Evolutionary conservation across 2,329 filamentous ascomycete species (phyloP), one percentile per base, ranked within the genome.

Genomic region (Emmonsiellopsis sp.): DNA sequence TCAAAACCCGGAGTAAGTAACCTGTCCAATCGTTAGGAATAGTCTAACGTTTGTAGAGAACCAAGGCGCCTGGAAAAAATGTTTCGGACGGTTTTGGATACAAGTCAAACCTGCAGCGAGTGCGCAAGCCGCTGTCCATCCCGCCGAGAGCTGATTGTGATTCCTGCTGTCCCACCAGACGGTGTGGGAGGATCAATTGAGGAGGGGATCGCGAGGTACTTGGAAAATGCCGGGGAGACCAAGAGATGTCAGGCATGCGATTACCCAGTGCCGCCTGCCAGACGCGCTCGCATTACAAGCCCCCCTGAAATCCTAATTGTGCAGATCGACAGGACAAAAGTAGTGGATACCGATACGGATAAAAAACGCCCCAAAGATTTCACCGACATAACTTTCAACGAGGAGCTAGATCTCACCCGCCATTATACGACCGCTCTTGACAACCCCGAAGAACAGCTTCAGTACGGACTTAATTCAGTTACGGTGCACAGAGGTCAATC

Each of bases 221-320:
- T 45, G 5, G 43, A 45, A 45, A 45, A 15, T 32, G 26, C 5
- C 16, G 20, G 16, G 7, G 7, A 31, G 43, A 31, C n/a, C 8
- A 13, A 45, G 43, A n/a, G 30, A 7, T 32, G 26, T 32, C 10
- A 31, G 11, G 31, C 7, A 31, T 15, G 40, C 15, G 6, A 20
- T 13, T 8, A 1, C 11, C 13, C 16, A 7, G 31, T 31, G 20
- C n/a, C 11, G 3, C 38, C 38, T 11, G 13, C 8, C 31, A 54
- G 54, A 4, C 44, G 38, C 3, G 52, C 37, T n/a, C 50, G 38
- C 26, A 58, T 59, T 20, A 45, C 38, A 9, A 53, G 56, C 15
- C 52, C 58, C 7, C 56, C 56, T 8, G 56, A 59, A 51, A 42
- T 58, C 3, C 56, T 59, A 16, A 13, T 55, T 44, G 52, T 58